Conservation (phyloP, 306 rosid genomes). For the Castanea crenata region DNA sequence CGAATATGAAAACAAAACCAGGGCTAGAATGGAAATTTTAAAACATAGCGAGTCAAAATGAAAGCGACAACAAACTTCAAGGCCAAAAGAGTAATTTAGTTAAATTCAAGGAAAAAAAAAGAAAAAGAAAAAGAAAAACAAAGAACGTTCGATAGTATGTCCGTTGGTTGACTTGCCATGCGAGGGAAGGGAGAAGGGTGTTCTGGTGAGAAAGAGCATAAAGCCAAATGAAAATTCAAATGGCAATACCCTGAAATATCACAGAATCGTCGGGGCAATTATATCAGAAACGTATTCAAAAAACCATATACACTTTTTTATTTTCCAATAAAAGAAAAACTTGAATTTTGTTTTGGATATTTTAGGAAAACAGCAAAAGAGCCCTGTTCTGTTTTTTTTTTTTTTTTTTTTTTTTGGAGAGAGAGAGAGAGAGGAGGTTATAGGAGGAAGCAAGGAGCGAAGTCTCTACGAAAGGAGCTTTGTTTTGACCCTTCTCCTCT, state of each 20-base stretch:
- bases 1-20: no score
- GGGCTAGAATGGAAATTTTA: no score
- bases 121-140: no score
- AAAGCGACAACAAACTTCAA: no score
- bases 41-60: no score
- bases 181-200: no score
- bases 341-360: slow-evolving; percentile 12
- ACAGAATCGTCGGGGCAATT: not conserved
- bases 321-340: not conserved
- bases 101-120: no score
- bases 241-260: not conserved
- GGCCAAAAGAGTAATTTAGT: no score
- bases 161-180: no score
- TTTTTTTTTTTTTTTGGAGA: no score
- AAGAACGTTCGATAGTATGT: no score
- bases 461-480: slow-evolving; percentile 28
- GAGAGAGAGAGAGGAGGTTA: not conserved
- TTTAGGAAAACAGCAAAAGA: slow-evolving; percentile 10
- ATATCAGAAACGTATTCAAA: not conserved
- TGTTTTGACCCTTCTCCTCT: slow-evolving; percentile 4
- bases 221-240: not conserved
- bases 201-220: no score
- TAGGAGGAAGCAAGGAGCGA: not conserved
- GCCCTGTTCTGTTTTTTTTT: not conserved
- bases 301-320: not conserved